These are phyloP conservation scores for Sindora glabra DNA, from an alignment of 306 rosid genomes.

Conservation along the genomic window DNA sequence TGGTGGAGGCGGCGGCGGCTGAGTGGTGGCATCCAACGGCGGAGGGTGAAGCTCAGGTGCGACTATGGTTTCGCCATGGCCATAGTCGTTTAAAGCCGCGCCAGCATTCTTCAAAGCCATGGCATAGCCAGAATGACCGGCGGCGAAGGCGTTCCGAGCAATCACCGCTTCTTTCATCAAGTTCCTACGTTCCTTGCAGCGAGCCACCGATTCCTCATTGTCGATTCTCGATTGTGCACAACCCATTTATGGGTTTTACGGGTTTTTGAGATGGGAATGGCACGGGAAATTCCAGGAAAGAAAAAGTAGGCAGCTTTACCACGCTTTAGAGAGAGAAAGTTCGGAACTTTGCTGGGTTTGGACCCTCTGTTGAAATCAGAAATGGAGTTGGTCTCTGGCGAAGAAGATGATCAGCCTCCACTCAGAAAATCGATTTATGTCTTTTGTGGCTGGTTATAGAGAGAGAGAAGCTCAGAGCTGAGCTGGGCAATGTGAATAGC, in stretches of 20 bases:
- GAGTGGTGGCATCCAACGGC: constrained; percentile 11
- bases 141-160: constrained; percentile 77
- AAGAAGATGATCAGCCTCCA: neutral
- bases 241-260: no score
- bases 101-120: constrained; percentile 71
- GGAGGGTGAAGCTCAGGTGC: constrained; percentile 21
- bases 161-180: constrained; percentile 66
- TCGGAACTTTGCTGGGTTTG: neutral
- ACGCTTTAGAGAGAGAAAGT: neutral
- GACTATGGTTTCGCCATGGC: constrained; percentile 56
- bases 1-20: constrained; percentile 55
- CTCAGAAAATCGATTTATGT: constrained; percentile 2
- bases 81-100: constrained; percentile 76
- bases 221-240: constrained; percentile 82
- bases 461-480: neutral
- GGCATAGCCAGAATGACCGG: constrained; percentile 74
- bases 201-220: constrained; percentile 73
- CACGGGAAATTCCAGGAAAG: no score
- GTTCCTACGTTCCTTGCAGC: constrained; percentile 67
- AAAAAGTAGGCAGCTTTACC: neutral
- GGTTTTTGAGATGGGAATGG: no score
- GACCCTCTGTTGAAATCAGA: neutral
- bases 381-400: neutral
- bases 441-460: no score
- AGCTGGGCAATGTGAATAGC: neutral